phyloP scores from a whole-genome alignment of 148 eudicot genomes.

The Arbutus unedo region DNA sequence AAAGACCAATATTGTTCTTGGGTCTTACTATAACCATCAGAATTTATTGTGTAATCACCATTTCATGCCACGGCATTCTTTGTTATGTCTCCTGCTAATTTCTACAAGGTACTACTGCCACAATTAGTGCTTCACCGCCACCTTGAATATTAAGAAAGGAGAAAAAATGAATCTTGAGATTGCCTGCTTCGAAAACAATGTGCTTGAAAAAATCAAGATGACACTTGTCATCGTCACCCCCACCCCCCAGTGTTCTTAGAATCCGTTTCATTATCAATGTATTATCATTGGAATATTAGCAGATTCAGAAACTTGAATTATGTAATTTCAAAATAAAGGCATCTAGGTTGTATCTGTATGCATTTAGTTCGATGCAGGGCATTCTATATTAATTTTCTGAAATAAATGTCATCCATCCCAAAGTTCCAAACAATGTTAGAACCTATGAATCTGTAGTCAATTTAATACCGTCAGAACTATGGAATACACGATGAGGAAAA shows the following conservation, averaged over 20 bases:
- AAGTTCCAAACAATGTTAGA: neutral
- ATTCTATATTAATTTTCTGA: neutral
- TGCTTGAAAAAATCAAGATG: neutral
- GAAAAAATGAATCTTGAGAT: neutral
- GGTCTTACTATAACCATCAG: neutral
- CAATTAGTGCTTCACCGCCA: neutral
- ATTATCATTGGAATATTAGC: neutral
- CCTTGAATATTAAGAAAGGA: neutral
- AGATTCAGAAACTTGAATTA: neutral
- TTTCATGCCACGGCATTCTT: constrained; percentile 6
- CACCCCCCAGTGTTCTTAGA: neutral
- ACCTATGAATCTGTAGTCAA: neutral
- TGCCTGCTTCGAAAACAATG: neutral
- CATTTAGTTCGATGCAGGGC: neutral
- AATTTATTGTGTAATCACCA: neutral
- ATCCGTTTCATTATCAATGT: neutral
- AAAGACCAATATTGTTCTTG: neutral
- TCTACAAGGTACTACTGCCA: neutral
- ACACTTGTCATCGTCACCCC: neutral
- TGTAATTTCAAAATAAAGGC: constrained; percentile 1
- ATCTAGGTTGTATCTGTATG: neutral
- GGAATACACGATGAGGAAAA: neutral
- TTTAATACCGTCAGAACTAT: neutral
- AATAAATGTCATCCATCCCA: constrained; percentile 1
- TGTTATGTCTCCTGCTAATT: neutral